Conservation (phyloP, 805 yeast species). For the Teunomyces barrocoloradensis region DNA sequence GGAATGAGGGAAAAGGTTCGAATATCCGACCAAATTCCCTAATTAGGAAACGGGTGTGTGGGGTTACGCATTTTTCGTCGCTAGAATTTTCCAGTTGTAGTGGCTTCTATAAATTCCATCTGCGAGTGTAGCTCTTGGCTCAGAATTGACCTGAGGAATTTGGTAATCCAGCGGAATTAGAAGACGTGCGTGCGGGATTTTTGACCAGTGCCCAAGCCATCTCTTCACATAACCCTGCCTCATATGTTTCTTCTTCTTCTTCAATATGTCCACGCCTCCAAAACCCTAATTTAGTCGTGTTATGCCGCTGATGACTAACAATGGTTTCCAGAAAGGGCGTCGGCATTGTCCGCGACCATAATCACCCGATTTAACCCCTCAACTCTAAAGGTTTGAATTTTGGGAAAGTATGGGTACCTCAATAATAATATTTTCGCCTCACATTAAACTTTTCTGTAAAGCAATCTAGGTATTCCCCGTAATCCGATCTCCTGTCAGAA, state of each 20-base stretch:
- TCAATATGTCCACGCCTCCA: background rate
- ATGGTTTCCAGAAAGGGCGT: background rate
- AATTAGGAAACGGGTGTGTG: background rate
- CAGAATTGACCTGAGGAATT: background rate
- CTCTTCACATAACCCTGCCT: background rate
- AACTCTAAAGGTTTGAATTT: background rate
- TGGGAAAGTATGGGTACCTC: background rate
- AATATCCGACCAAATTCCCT: background rate
- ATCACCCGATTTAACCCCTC: background rate
- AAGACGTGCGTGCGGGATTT: too few species aligned
- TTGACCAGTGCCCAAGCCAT: too few species aligned
- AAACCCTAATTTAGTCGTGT: background rate
- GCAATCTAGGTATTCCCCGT: background rate
- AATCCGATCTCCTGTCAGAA: background rate
- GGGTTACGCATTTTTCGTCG: conserved; percentile 1
- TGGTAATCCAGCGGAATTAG: background rate
- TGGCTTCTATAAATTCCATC: background rate
- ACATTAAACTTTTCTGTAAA: background rate
- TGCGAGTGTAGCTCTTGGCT: background rate
- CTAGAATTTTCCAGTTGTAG: background rate
- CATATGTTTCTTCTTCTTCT: background rate
- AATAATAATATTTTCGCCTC: background rate
- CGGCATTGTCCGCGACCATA: background rate
- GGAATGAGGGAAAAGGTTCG: background rate
- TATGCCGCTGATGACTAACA: background rate